Evolutionary conservation across 2,329 filamentous ascomycete genomes (phyloP).

Genomic region (Amylocarpus encephaloides): DNA sequence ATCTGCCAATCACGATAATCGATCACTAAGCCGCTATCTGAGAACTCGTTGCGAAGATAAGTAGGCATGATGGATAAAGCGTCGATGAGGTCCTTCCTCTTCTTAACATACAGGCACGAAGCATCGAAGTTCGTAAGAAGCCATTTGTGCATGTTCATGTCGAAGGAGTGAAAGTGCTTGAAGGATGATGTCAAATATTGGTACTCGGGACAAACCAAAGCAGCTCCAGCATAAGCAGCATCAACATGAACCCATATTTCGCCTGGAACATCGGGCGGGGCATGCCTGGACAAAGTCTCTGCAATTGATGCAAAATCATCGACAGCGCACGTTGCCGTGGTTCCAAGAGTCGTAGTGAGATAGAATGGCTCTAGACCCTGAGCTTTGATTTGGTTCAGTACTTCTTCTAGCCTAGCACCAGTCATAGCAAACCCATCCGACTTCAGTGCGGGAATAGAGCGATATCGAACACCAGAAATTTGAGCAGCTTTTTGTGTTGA

Average conservation of each 20-base stretch:
- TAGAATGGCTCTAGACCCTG: slow-evolving; percentile 79
- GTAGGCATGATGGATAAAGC: slow-evolving; percentile 73
- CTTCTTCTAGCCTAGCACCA: slow-evolving; percentile 51
- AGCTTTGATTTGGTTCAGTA: slow-evolving; percentile 57
- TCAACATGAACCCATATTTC: slow-evolving; percentile 89
- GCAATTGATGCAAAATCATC: slow-evolving; percentile 59
- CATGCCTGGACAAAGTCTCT: slow-evolving; percentile 31
- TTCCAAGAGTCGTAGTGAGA: slow-evolving; percentile 76
- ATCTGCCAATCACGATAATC: slow-evolving; percentile 99
- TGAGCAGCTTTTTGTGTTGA: slow-evolving; percentile 82
- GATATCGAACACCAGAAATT: slow-evolving; percentile 78
- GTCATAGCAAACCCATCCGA: slow-evolving; percentile 66
- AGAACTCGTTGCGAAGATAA: slow-evolving; percentile 77
- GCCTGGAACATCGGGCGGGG: slow-evolving; percentile 35
- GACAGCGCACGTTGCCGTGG: slow-evolving; percentile 80
- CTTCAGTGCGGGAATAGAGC: slow-evolving; percentile 56
- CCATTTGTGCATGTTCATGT: slow-evolving; percentile 98
- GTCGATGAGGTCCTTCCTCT: slow-evolving; percentile 68
- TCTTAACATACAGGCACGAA: slow-evolving; percentile 72
- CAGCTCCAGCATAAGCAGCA: slow-evolving; percentile 84
- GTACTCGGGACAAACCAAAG: slow-evolving; percentile 75
- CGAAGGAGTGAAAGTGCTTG: slow-evolving; percentile 73
- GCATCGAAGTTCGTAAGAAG: slow-evolving; percentile 87
- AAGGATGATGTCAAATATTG: slow-evolving; percentile 60
- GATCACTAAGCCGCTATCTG: slow-evolving; percentile 76